A percentile compares a stretch with the other conserved stretches of the same genome.
Evolutionary conservation across 2,329 filamentous ascomycete genomes (phyloP).

Genomic region (Bimuria novae-zelandiae): DNA sequence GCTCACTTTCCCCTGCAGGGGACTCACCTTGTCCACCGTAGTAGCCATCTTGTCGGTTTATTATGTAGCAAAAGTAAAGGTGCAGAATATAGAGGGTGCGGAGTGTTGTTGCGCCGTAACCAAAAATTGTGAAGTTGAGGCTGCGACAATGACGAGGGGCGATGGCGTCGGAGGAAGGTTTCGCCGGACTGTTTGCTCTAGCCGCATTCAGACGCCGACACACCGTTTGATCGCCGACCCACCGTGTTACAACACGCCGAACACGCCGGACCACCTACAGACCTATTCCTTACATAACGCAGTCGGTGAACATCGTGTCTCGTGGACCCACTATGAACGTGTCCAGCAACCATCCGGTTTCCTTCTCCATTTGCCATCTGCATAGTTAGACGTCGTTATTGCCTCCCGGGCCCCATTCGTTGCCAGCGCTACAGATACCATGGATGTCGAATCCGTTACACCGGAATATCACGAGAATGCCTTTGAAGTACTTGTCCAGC

Average conservation of each 20-base stretch:
- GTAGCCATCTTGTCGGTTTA: slow-evolving; percentile 76
- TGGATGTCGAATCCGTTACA: slow-evolving; percentile 26
- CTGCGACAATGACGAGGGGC: slow-evolving; percentile 30
- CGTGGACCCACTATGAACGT: not conserved
- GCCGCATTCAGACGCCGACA: slow-evolving; percentile 24
- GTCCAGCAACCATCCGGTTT: not conserved
- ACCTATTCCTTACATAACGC: slow-evolving; percentile 38
- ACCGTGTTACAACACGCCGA: slow-evolving; percentile 9
- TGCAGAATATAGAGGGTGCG: slow-evolving; percentile 1
- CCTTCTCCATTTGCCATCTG: not conserved
- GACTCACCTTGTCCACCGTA: slow-evolving; percentile 87
- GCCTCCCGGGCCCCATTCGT: no score
- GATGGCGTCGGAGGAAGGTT: slow-evolving; percentile 26
- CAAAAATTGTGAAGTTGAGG: slow-evolving; percentile 37
- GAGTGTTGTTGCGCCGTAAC: slow-evolving; percentile 11
- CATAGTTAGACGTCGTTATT: not conserved
- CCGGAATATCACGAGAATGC: slow-evolving; percentile 18
- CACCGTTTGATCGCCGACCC: slow-evolving; percentile 5
- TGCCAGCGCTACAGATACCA: no score
- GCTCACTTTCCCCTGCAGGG: slow-evolving; percentile 27
- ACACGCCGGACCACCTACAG: slow-evolving; percentile 5
- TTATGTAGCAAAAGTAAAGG: slow-evolving; percentile 9
- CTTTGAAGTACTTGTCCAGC: slow-evolving; percentile 73
- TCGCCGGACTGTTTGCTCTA: not conserved
- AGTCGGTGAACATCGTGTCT: slow-evolving; percentile 1